Evolutionary conservation across 164 flowering plant species (phyloP).

Genomic region (Cinnamomum micranthum): DNA sequence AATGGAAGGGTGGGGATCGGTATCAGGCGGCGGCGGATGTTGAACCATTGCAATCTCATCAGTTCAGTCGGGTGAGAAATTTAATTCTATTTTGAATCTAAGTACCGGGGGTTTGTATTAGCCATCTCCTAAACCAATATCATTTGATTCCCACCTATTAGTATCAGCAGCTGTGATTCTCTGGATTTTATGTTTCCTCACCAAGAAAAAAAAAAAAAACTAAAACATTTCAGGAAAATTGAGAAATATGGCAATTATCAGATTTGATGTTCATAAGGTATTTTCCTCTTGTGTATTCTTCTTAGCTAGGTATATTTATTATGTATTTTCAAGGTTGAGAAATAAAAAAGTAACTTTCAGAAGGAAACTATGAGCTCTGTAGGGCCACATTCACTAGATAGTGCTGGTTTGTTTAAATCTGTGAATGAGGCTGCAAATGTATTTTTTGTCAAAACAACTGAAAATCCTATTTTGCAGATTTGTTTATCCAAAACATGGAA

Average conservation of each 20-base stretch:
- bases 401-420: too few species aligned
- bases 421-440: too few species aligned
- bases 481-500: too few species aligned
- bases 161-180: background rate
- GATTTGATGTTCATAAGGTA: background rate
- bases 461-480: too few species aligned
- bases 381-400: too few species aligned
- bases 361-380: too few species aligned
- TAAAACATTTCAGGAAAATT: too few species aligned
- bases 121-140: background rate
- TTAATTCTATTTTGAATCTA: background rate
- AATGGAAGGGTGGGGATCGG: slow-evolving; percentile 53
- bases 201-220: too few species aligned
- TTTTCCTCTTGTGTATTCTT: too few species aligned
- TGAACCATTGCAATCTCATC: slow-evolving; percentile 33
- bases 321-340: background rate
- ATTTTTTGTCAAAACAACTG: too few species aligned
- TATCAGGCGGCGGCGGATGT: slow-evolving; percentile 41
- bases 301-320: background rate
- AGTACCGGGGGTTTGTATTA: background rate
- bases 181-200: background rate
- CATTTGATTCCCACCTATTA: background rate
- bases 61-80: slow-evolving; percentile 42
- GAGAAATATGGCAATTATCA: background rate
- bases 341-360: background rate